phyloP scores from a whole-genome alignment of 495 filamentous ascomycete species.

The Hyaloscypha variabilis region DNA sequence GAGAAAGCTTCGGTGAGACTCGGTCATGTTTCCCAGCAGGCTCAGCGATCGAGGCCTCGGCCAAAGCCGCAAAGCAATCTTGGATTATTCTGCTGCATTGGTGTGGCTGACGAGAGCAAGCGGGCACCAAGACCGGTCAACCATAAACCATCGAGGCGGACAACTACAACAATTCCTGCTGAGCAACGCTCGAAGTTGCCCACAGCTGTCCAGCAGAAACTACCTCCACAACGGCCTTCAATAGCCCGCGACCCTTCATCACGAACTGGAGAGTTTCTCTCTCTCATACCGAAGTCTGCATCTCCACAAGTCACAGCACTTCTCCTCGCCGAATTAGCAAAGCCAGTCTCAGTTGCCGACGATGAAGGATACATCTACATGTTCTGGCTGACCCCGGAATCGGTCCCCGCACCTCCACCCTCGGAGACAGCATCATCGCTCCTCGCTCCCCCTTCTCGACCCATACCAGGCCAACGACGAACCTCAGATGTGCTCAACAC shows the following conservation, averaged over 20 bases:
- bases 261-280: constrained; percentile 57
- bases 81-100: constrained; percentile 30
- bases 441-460: constrained; percentile 48
- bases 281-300: constrained; percentile 66
- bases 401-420: constrained; percentile 50
- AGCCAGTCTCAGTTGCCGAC: constrained; percentile 76
- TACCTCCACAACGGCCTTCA: constrained; percentile 18
- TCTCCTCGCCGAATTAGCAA: constrained; percentile 75
- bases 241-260: constrained; percentile 34
- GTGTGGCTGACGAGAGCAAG: constrained; percentile 23
- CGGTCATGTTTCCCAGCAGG: background rate
- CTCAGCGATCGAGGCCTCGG: constrained; percentile 3
- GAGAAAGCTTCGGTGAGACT: constrained; percentile 9
- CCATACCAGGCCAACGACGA: constrained; percentile 51
- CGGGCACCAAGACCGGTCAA: constrained; percentile 29
- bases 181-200: constrained; percentile 12
- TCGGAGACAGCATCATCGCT: constrained; percentile 61
- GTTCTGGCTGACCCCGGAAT: constrained; percentile 81
- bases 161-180: constrained; percentile 13
- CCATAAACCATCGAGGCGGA: constrained; percentile 1
- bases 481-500: constrained; percentile 66
- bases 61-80: constrained; percentile 23
- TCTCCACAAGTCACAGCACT: constrained; percentile 65
- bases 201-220: background rate
- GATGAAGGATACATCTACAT: constrained; percentile 97